Percentiles rank a stretch among this genome's conserved stretches.
Evolutionary conservation across 2,329 filamentous ascomycete genomes (phyloP).

Genomic region (Aschersonia sp.): DNA sequence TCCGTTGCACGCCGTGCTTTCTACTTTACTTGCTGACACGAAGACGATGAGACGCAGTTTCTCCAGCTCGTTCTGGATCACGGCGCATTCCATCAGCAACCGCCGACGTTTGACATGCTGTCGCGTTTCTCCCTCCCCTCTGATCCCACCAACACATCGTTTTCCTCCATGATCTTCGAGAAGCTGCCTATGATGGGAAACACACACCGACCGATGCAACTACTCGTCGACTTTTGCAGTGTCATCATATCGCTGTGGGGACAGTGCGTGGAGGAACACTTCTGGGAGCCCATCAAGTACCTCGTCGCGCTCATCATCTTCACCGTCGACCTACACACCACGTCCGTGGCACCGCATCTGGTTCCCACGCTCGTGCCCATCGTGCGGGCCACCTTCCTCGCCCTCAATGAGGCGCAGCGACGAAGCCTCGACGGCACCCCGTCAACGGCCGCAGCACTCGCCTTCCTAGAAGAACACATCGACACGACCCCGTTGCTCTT

Average conservation of each 20-base stretch:
- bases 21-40: neutral
- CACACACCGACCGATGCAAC: constrained; percentile 31
- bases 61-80: constrained; percentile 53
- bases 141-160: constrained; percentile 32
- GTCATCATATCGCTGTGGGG: constrained; percentile 54
- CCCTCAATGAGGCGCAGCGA: constrained; percentile 43
- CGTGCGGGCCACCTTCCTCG: constrained; percentile 44
- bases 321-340: constrained; percentile 46
- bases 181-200: constrained; percentile 44
- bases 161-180: constrained; percentile 55
- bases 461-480: constrained; percentile 35
- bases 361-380: constrained; percentile 40
- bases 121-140: constrained; percentile 52
- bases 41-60: constrained; percentile 23
- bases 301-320: constrained; percentile 51
- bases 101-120: constrained; percentile 54
- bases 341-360: constrained; percentile 42
- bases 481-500: constrained; percentile 49
- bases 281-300: constrained; percentile 49
- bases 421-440: constrained; percentile 33
- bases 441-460: constrained; percentile 22
- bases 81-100: constrained; percentile 34
- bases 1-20: neutral
- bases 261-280: constrained; percentile 47
- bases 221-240: constrained; percentile 50